Conservation (phyloP, 176 grass and related monocot species). For the Tillandsia leiboldiana region DNA sequence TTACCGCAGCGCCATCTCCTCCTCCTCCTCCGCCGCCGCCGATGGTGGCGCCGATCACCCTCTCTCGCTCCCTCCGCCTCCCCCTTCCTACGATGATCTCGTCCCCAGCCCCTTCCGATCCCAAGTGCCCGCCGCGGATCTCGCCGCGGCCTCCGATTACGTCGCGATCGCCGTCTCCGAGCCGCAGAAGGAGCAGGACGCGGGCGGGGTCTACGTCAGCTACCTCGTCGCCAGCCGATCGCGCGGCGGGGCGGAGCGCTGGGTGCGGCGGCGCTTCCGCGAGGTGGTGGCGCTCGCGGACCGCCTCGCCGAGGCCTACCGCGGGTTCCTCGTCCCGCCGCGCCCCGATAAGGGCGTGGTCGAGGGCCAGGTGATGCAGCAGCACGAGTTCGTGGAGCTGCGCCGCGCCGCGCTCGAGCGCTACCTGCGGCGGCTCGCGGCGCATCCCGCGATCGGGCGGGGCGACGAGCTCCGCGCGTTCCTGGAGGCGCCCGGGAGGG, state of each 20-base stretch:
- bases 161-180: slow-evolving; percentile 61
- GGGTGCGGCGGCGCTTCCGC: slow-evolving; percentile 70
- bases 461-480: slow-evolving; percentile 46
- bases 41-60: slow-evolving; percentile 57
- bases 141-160: slow-evolving; percentile 27
- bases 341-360: slow-evolving; percentile 70
- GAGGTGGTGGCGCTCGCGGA: slow-evolving; percentile 74
- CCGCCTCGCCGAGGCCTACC: slow-evolving; percentile 42
- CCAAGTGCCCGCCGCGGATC: slow-evolving; percentile 2
- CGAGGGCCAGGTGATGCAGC: slow-evolving; percentile 89
- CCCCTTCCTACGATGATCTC: slow-evolving; percentile 4
- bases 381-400: slow-evolving; percentile 84
- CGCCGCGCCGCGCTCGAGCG: slow-evolving; percentile 46
- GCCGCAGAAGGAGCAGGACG: slow-evolving; percentile 60
- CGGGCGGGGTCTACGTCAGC: slow-evolving; percentile 48
- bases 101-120: neutral
- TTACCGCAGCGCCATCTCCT: slow-evolving; percentile 19
- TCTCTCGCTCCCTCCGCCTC: slow-evolving; percentile 32
- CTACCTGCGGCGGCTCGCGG: slow-evolving; percentile 59
- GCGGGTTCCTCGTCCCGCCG: slow-evolving; percentile 58
- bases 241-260: slow-evolving; percentile 38
- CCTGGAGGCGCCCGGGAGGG: slow-evolving; percentile 41
- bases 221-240: slow-evolving; percentile 61
- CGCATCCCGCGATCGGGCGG: slow-evolving; percentile 43
- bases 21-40: slow-evolving; percentile 24